Percentiles rank a stretch among this genome's conserved stretches.
These are phyloP conservation scores for Zalaria obscura DNA, from an alignment of 2,329 filamentous ascomycete species.

Conservation along the genomic window DNA sequence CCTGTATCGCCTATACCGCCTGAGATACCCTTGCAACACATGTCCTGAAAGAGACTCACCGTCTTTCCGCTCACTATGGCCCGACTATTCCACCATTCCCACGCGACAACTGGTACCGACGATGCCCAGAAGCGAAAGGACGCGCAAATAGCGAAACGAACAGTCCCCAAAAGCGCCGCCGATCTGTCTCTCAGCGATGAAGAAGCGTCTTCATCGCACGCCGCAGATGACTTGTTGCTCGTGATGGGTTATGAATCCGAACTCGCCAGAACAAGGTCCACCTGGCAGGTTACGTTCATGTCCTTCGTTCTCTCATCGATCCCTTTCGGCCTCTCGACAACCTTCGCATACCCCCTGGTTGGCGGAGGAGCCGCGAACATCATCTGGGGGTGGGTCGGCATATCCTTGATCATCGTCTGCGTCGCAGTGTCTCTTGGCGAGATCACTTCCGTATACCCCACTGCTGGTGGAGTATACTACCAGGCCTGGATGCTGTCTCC, in stretches of 20 bases:
- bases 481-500: conserved; percentile 63
- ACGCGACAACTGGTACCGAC: too few relatives aligned
- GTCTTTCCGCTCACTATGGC: too few relatives aligned
- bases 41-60: too few relatives aligned
- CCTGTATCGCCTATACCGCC: too few relatives aligned
- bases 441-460: conserved; percentile 53
- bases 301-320: conserved; percentile 63
- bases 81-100: too few relatives aligned
- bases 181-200: too few relatives aligned
- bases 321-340: conserved; percentile 60
- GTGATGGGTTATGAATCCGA: conserved; percentile 54
- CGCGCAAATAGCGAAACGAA: too few relatives aligned
- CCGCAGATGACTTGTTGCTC: conserved; percentile 48
- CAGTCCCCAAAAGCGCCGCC: too few relatives aligned
- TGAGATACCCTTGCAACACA: too few relatives aligned
- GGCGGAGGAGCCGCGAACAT: conserved; percentile 55
- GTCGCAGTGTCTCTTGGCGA: conserved; percentile 58
- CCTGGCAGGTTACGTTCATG: conserved; percentile 59
- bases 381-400: conserved; percentile 58
- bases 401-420: conserved; percentile 56
- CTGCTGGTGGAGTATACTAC: conserved; percentile 58
- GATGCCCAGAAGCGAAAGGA: too few relatives aligned
- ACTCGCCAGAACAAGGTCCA: conserved; percentile 49
- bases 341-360: conserved; percentile 50
- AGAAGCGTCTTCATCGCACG: too few relatives aligned